These are phyloP conservation scores for Chaetoscypha palmicola DNA, from an alignment of 2,329 filamentous ascomycete genomes.

Conservation along the genomic window DNA sequence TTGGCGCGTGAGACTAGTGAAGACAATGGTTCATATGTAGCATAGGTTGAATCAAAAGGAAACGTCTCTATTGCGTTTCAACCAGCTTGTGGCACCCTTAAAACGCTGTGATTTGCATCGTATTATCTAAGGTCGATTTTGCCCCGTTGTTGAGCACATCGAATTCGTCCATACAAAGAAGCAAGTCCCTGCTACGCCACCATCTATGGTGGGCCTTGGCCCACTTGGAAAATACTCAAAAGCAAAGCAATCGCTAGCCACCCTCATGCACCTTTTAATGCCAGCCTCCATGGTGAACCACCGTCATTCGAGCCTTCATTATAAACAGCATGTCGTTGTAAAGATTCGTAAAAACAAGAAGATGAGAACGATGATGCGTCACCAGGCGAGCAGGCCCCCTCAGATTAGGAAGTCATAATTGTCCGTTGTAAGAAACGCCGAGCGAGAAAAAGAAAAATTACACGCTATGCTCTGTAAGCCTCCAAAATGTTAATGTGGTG, in stretches of 20 bases:
- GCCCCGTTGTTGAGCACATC: slow-evolving; percentile 1
- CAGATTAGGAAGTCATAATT: background rate
- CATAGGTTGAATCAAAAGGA: slow-evolving; percentile 9
- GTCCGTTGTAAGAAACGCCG: background rate
- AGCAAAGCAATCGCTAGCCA: slow-evolving; percentile 11
- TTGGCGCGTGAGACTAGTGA: background rate
- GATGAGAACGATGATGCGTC: background rate
- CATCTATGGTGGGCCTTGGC: slow-evolving; percentile 1
- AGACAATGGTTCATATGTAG: slow-evolving; percentile 4
- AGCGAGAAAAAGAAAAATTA: background rate
- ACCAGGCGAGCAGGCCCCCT: background rate
- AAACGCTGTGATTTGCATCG: slow-evolving; percentile 10
- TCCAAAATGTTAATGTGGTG: background rate
- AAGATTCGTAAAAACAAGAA: slow-evolving; percentile 11
- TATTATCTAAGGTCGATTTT: slow-evolving; percentile 9
- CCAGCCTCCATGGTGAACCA: slow-evolving; percentile 2
- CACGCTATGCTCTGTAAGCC: no score
- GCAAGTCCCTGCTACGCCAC: slow-evolving; percentile 2
- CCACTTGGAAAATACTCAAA: slow-evolving; percentile 1
- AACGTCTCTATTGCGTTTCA: no score
- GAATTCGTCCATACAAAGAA: slow-evolving; percentile 8
- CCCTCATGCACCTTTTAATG: slow-evolving; percentile 11
- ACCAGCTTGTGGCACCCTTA: background rate
- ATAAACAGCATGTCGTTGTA: slow-evolving; percentile 4
- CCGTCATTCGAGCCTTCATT: slow-evolving; percentile 7